Base-by-base conservation (phyloP, 1,284 basidiomycete genomes). In the Austroboletus niveus region DNA sequence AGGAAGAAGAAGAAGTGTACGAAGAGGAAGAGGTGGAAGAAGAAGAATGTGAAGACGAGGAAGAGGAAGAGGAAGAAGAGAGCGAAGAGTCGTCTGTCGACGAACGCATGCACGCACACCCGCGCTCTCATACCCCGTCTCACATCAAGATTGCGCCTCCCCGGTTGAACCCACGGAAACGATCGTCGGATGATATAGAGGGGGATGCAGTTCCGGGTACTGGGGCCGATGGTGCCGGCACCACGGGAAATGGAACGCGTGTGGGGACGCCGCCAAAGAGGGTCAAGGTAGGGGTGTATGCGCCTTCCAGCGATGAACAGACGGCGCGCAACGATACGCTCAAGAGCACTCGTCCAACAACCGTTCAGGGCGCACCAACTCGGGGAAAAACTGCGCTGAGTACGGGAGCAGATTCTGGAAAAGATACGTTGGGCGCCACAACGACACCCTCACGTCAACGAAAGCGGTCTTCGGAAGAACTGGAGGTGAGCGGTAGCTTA, bases 401-500 rank as follows among this genome's bases (percentile, higher is more conserved):
- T 34, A 34, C 14, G 32, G 32, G 22, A 34, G 32, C 32, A 2
- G 24, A 9, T 8, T 22, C 35, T 8, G 36, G 24, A 35, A 55
- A 54, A 14, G 54, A 44, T 4, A 31, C 30, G 30, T 49, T 53
- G 7, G 46, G 50, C 0, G n/a, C 36, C 8, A 32, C 32, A 5
- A 31, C 49, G 4, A 42, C 57, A 1, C 8, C 36, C 0, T 40
- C 66, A 10, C 66, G 64, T 6, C 65, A 70, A 49, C 63, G 65
- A n/a, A 66, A 66, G 53, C 66, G 68, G 14, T 70, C 65, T 12
- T 66, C 66, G 11, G 65, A 66, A 54, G 65, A 66, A 39, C 55
- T 66, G 24, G 66, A 66, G 0, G 43, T 56, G 32, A 45, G 44
- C 36, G 56, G 49, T 3, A 36, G 49, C 15, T 34, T 31, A 5